Evolutionary conservation across 306 rosid genomes (phyloP), one percentile per base, ranked within the genome.

Genomic region (Malus sieversii): DNA sequence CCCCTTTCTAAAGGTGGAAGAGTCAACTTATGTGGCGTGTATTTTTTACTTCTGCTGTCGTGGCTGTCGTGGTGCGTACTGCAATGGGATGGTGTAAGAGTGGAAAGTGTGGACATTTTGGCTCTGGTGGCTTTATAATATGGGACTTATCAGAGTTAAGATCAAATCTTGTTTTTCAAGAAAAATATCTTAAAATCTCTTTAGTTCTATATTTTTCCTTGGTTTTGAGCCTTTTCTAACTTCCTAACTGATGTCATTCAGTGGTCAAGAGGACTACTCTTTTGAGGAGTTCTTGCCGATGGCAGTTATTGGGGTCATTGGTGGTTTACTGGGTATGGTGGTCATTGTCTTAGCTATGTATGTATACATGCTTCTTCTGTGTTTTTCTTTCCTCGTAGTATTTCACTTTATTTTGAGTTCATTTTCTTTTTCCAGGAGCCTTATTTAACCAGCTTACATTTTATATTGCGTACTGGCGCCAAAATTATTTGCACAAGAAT

Each of bases 211-310:
- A 29, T 60, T 22, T 67, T 11, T 44, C 20, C 22, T 79, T 30
- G 62, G 11, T 48, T 71, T 79, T 73, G 44, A 79, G 68, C 76
- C 73, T 84, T 83, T 82, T 60, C 67, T 63, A 73, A 38, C 81
- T 67, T 73, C 69, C 76, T 92, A 73, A 87, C 80, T 77, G 75
- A 74, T 73, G 78, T 73, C 81, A 57, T 46, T 86, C 71, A n/a
- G 98, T 80, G 98, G 92, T 81, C 98, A 95, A 92, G 98, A 95
- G 84, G 98, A 95, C 85, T 95, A 95, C 73, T 92, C 96, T 77
- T 90, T 95, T 84, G 87, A 85, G 75, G 98, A 95, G 90, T 78
- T 95, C 81, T 80, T 95, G 72, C 98, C 98, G 11, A 95, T 95
- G 98, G 90, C 97, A 6, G 72, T 95, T 84, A 95, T 95, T 86